Evolutionary conservation across 1,284 basidiomycete species (phyloP), one percentile per base, ranked within the genome.

Genomic region (Vanrija sp.): DNA sequence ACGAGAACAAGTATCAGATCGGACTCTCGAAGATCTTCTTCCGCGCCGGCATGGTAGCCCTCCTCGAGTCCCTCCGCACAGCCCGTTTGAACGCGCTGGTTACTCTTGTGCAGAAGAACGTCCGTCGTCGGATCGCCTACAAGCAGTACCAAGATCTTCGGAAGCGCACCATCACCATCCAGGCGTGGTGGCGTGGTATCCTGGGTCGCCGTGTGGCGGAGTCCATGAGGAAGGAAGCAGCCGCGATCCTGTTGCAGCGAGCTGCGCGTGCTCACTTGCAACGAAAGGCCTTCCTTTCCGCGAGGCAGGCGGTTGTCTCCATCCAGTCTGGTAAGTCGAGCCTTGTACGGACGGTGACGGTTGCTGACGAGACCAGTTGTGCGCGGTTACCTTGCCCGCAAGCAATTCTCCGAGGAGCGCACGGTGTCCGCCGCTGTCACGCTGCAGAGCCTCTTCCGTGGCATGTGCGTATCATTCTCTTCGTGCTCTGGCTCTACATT

Each of bases 11-110:
- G 80, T 97, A 96, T 75, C 96, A 98, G 78, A 85, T 87, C 66
- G 96, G 96, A 64, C 81, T 94, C 22, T 97, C 91, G 35, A 99
- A 99, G 79, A 96, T 99, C 68, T 99, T 99, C 80, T 98, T 99
- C 84, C 85, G 96, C 51, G 93, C 96, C 12, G 96, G 96, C 62
- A 97, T 98, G 89, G 86, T 99, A 41, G 95, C 96, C n/a, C 87
- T 89, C 15, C 83, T 99, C 49, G 96, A 99, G 76, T 86, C 91
- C 31, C 79, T 93, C 48, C 87, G 96, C 24, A 86, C 90, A 7
- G 85, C 89, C 57, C 83, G 88, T 56, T 82, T 98, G 52, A 95
- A 97, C 69, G 80, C 85, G 18, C 84, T 98, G 72, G 92, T 95
- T 52, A 97, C 91, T 14, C 82, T 96, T 45, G 88, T 99, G 15